Percentiles rank a stretch among this genome's conserved stretches.
These are phyloP conservation scores for Lanmaoa pseudosensibilis DNA, from an alignment of 768 basidiomycete genomes.

Conservation along the genomic window DNA sequence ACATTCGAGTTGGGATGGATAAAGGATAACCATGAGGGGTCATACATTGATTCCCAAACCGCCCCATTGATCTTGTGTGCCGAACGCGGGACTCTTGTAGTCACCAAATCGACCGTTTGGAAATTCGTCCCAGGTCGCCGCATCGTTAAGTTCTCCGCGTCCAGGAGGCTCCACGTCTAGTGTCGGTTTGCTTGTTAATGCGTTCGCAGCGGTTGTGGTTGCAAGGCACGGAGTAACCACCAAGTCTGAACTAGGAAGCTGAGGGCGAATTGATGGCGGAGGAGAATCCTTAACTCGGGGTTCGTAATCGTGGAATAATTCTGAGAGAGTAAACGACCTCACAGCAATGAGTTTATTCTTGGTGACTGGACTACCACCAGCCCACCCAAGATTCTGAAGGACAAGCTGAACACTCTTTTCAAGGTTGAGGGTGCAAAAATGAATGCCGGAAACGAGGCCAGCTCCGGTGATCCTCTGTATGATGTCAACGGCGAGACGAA, in stretches of 20 bases:
- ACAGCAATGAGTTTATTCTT: constrained; percentile 74
- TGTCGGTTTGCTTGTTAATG: constrained; percentile 49
- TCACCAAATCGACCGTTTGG: constrained; percentile 99
- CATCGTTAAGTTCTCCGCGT: constrained; percentile 73
- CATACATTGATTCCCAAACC: constrained; percentile 60
- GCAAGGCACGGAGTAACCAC: constrained; percentile 67
- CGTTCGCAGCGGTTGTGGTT: constrained; percentile 57
- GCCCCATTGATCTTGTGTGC: constrained; percentile 77
- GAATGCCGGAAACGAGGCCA: constrained; percentile 70
- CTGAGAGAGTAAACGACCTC: constrained; percentile 18
- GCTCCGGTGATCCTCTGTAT: constrained; percentile 58
- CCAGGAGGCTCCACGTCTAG: constrained; percentile 56
- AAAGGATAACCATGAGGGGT: neutral
- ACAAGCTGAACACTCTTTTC: constrained; percentile 92
- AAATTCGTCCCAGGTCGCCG: constrained; percentile 90
- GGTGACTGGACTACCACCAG: constrained; percentile 39
- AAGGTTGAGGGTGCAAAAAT: constrained; percentile 95
- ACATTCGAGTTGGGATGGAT: neutral
- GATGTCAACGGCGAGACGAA: constrained; percentile 79
- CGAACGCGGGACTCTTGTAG: constrained; percentile 95
- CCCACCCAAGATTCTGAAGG: constrained; percentile 79
- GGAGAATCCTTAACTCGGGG: constrained; percentile 40
- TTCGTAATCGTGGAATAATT: neutral
- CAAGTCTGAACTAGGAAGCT: constrained; percentile 36
- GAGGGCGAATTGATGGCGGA: constrained; percentile 32